Percentiles rank a stretch among this genome's conserved stretches.
These are phyloP conservation scores for Pythium diclinum DNA, from an alignment of 352 stramenopile genomes.

Conservation along the genomic window DNA sequence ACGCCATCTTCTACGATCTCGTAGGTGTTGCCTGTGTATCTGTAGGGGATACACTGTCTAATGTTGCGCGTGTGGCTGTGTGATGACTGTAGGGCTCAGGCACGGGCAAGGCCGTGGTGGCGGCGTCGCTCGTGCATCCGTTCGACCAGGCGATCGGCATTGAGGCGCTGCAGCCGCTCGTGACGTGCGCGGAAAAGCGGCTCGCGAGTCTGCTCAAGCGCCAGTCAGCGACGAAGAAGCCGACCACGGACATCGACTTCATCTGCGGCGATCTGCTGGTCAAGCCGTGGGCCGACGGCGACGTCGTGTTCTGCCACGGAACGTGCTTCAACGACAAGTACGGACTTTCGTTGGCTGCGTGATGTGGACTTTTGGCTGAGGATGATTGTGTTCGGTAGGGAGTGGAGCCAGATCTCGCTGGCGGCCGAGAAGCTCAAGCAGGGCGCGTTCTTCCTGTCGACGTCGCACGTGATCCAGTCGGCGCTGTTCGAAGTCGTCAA, in stretches of 20 bases:
- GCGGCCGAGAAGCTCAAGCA: conserved; percentile 82
- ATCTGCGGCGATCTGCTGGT: conserved; percentile 61
- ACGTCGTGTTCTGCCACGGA: conserved; percentile 82
- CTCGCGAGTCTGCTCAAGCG: conserved; percentile 49
- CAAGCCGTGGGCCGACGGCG: conserved; percentile 65
- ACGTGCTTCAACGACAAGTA: conserved; percentile 84
- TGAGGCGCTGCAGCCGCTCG: conserved; percentile 69
- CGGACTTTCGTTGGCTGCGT: conserved; percentile 1
- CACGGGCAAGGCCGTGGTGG: conserved; percentile 77
- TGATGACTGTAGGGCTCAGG: conserved; percentile 56
- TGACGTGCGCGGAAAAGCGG: conserved; percentile 74
- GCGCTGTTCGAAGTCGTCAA: conserved; percentile 83
- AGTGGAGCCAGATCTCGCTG: conserved; percentile 78
- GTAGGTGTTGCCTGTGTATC: conserved; percentile 25
- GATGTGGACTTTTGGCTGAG: too few species aligned
- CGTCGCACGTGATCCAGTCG: conserved; percentile 71
- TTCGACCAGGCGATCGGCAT: conserved; percentile 86
- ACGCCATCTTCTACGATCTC: conserved; percentile 82
- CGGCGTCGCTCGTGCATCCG: conserved; percentile 68
- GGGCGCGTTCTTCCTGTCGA: conserved; percentile 81
- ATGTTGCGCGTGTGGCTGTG: not conserved
- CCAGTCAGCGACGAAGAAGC: conserved; percentile 30
- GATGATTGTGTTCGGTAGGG: conserved; percentile 31
- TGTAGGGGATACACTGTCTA: too few species aligned
- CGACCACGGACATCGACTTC: conserved; percentile 67